phyloP scores from a whole-genome alignment of 129 eudicot species.

The Helianthus annuus region HanXRQr2.0-SUNRISE NC_035438.2:47132589-47133088 shows the following conservation, averaged over 20 bases:
- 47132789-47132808: constrained; percentile 2
- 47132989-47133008: too few species aligned
- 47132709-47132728: neutral
- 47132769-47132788: constrained; percentile 28
- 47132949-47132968: too few species aligned
- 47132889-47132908: constrained; percentile 5
- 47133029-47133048: too few species aligned
- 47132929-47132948: neutral
- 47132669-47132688: neutral
- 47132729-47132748: constrained; percentile 27
- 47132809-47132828: constrained; percentile 30
- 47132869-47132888: constrained; percentile 4
- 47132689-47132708: neutral
- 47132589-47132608: constrained; percentile 35
- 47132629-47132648: neutral
- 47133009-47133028: too few species aligned
- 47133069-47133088: too few species aligned
- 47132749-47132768: neutral
- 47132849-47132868: constrained; percentile 2
- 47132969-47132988: too few species aligned
- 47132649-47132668: neutral
- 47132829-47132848: constrained; percentile 12
- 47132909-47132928: neutral
- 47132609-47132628: constrained; percentile 24
- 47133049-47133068: too few species aligned